A percentile compares a stretch with the other conserved stretches of the same genome.
phyloP scores from a whole-genome alignment of 768 basidiomycete genomes.

The Termitomyces sp. region DNA sequence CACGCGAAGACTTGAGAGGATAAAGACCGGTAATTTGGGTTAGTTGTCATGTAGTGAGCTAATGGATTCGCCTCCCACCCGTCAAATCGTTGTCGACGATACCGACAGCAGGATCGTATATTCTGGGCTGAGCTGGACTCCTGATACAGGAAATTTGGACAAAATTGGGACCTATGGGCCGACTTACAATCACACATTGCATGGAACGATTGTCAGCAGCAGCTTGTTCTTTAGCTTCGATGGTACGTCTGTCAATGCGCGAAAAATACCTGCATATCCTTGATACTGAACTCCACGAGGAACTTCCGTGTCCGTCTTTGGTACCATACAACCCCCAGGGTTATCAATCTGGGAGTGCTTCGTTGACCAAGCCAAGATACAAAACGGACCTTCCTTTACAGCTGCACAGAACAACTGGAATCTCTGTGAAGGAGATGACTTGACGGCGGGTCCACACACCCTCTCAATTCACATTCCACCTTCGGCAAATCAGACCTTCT shows the following conservation, averaged over 20 bases:
- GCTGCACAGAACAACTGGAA: conserved; percentile 17
- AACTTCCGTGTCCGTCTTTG: conserved; percentile 16
- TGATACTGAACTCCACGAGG: conserved; percentile 1
- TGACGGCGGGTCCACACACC: conserved; percentile 21
- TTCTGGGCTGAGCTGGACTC: conserved; percentile 24
- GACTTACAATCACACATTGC: conserved; percentile 27
- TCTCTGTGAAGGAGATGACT: conserved; percentile 15
- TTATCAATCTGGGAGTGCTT: conserved; percentile 23
- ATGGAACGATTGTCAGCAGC: conserved; percentile 24
- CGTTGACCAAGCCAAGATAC: conserved; percentile 21
- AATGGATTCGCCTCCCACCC: neutral
- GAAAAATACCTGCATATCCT: neutral
- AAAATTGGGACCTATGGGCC: conserved; percentile 27
- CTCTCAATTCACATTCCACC: conserved; percentile 17
- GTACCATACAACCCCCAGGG: conserved; percentile 16
- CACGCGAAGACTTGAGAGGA: neutral
- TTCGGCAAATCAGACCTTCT: conserved; percentile 1
- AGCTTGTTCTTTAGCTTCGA: conserved; percentile 27
- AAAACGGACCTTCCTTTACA: neutral
- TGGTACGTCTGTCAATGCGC: conserved; percentile 18
- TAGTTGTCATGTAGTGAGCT: neutral
- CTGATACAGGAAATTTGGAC: conserved; percentile 22
- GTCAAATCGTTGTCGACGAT: conserved; percentile 29
- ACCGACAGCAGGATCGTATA: conserved; percentile 27
- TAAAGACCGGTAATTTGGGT: neutral